phyloP scores from a whole-genome alignment of 768 basidiomycete species.

The Infundibulicybe gibba region DNA sequence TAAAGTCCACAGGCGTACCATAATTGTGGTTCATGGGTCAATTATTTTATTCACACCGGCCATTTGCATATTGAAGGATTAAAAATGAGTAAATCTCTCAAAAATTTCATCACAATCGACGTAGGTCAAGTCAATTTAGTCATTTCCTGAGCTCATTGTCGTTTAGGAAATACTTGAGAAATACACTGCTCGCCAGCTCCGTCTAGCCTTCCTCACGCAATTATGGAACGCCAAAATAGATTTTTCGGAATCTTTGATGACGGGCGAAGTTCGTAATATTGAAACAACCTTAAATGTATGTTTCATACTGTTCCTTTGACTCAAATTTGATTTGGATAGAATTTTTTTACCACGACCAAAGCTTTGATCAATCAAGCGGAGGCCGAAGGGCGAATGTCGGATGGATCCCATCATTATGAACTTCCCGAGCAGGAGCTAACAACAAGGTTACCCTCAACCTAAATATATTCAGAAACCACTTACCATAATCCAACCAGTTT shows the following conservation, averaged over 20 bases:
- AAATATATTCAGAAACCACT: too few species aligned
- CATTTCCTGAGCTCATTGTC: conserved; percentile 3
- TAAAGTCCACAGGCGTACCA: conserved; percentile 74
- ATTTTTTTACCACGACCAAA: conserved; percentile 89
- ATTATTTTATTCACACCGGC: conserved; percentile 98
- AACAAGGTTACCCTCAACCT: conserved; percentile 38
- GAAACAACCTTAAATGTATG: conserved; percentile 85
- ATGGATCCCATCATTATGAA: conserved; percentile 65
- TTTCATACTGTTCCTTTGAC: conserved; percentile 6
- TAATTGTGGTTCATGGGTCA: conserved; percentile 90
- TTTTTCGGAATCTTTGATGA: conserved; percentile 89
- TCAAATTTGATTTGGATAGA: conserved; percentile 42
- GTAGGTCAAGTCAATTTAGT: conserved; percentile 34
- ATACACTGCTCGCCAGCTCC: conserved; percentile 83
- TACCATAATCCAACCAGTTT: conserved; percentile 42
- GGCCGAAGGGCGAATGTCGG: conserved; percentile 43
- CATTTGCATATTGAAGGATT: conserved; percentile 97
- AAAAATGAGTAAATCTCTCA: conserved; percentile 99
- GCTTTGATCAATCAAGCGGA: conserved; percentile 65
- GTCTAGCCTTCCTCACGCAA: conserved; percentile 88
- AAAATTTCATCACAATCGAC: conserved; percentile 98
- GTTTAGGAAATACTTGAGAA: conserved; percentile 78
- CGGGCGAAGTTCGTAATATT: conserved; percentile 80
- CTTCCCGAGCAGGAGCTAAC: conserved; percentile 66
- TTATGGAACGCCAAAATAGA: conserved; percentile 93